These are phyloP conservation scores for Aspergillus sp. DNA, from an alignment of 2,329 filamentous ascomycete species.

Conservation along the genomic window DNA sequence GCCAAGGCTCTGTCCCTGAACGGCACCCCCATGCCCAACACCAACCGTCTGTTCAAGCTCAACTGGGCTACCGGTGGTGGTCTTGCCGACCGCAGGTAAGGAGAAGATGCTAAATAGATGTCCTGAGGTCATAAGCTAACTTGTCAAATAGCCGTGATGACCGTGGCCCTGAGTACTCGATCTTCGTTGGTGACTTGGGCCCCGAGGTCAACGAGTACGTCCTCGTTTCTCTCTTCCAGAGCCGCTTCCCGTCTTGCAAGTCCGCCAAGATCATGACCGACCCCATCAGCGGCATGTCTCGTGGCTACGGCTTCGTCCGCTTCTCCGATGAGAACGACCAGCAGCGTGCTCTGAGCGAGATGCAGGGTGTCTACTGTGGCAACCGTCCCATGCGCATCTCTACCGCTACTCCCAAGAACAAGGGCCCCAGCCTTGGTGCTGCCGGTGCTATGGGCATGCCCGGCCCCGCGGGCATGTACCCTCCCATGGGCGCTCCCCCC, in stretches of 20 bases:
- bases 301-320: constrained; percentile 95
- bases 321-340: constrained; percentile 96
- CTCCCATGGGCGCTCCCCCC: constrained; percentile 66
- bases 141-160: constrained; percentile 68
- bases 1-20: constrained; percentile 89
- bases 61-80: constrained; percentile 99
- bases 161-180: constrained; percentile 91
- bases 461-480: constrained; percentile 64
- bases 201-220: constrained; percentile 99
- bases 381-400: constrained; percentile 99
- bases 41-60: constrained; percentile 92
- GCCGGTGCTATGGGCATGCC: constrained; percentile 55
- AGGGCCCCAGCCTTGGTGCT: constrained; percentile 56
- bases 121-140: not conserved
- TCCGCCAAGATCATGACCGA: constrained; percentile 99
- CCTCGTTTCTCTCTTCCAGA: constrained; percentile 93
- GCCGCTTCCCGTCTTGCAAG: constrained; percentile 95
- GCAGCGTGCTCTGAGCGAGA: constrained; percentile 92
- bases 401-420: constrained; percentile 95
- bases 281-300: constrained; percentile 94
- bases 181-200: constrained; percentile 96
- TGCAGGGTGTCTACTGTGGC: constrained; percentile 99
- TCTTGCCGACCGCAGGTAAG: constrained; percentile 85
- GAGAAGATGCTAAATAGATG: not conserved
- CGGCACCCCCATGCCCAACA: constrained; percentile 87